Evolutionary conservation across 2,329 filamentous ascomycete species (phyloP).

Genomic region (Verticillium longisporum): DNA sequence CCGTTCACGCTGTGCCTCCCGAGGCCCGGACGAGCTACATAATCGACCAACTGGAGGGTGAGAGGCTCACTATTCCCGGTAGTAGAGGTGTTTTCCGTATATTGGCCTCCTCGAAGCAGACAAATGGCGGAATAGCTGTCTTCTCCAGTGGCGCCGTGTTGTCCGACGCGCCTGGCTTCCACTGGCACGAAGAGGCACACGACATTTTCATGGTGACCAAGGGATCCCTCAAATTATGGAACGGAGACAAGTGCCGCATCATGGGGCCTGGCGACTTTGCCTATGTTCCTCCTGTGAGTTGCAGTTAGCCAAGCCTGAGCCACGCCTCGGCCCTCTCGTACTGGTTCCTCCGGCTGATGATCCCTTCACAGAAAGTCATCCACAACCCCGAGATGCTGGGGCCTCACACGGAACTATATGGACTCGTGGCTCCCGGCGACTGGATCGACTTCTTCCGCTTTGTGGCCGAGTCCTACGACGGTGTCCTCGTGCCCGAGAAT

Average conservation of each 20-base stretch:
- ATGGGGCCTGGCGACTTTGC: conserved; percentile 51
- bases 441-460: conserved; percentile 57
- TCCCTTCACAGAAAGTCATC: conserved; percentile 30
- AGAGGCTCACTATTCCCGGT: conserved; percentile 43
- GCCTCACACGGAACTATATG: conserved; percentile 45
- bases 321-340: not conserved
- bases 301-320: not conserved
- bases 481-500: conserved; percentile 40
- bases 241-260: conserved; percentile 46
- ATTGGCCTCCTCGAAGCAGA: conserved; percentile 44
- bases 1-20: conserved; percentile 26
- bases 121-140: conserved; percentile 41
- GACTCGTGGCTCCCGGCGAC: conserved; percentile 48
- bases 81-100: conserved; percentile 45
- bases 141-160: conserved; percentile 41
- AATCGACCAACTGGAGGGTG: conserved; percentile 41
- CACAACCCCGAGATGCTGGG: conserved; percentile 50
- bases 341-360: not conserved
- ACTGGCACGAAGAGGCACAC: conserved; percentile 49
- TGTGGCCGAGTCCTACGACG: conserved; percentile 43
- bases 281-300: conserved; percentile 45
- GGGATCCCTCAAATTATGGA: conserved; percentile 49
- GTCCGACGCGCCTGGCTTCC: conserved; percentile 42
- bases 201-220: conserved; percentile 51
- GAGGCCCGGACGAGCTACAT: conserved; percentile 32